Evolutionary conservation across 805 yeast species (phyloP), one percentile per base, ranked within the genome.

Genomic region (Yarrowia bubula): DNA sequence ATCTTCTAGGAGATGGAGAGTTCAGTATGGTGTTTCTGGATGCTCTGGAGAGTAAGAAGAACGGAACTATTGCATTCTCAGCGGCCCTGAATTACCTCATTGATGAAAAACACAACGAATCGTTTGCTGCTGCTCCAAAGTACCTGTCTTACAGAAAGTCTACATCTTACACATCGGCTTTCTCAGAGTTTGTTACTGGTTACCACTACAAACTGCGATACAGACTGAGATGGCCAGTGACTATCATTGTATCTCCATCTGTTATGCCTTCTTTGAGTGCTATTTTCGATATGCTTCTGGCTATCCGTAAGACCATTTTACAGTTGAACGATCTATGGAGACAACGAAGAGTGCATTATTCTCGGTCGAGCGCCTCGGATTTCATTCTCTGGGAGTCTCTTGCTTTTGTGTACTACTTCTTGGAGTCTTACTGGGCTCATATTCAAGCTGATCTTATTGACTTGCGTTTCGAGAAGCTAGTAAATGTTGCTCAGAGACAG

Each of bases 141-240:
- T 39, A 28, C 13, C 32, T 47, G 17, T 31, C 60, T 8, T 62
- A 37, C 60, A 39, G 10, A 13, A 38, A 42, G 41, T 51, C 65
- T 4, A 31, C 60, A 9, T 62, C 46, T 10, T 38, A 28, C 32
- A 35, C 47, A 8, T 39, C 46, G 14, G 46, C 46, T 22, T 69
- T 71, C 47, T 68, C 69, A n/a, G 71, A 71, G 31, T 39, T 71
- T 6, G 31, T 65, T 33, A 48, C 66, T 9, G 66, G 67, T 3
- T 37, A 65, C 33, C 63, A 68, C 32, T 64, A 66, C 48, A 47
- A 43, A 39, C 62, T 70, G 28, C 10, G 18, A 5, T 42, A 70
- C 35, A 42, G 57, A 6, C 64, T 70, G 17, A 61, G 68, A n/a
- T 71, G 72, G 71, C 73, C 72, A 6, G 65, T 62, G n/a, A 60